A percentile compares a stretch with the other conserved stretches of the same genome.
phyloP scores from a whole-genome alignment of 768 basidiomycete species.

The Boletus pseudo-olivaceus region DNA sequence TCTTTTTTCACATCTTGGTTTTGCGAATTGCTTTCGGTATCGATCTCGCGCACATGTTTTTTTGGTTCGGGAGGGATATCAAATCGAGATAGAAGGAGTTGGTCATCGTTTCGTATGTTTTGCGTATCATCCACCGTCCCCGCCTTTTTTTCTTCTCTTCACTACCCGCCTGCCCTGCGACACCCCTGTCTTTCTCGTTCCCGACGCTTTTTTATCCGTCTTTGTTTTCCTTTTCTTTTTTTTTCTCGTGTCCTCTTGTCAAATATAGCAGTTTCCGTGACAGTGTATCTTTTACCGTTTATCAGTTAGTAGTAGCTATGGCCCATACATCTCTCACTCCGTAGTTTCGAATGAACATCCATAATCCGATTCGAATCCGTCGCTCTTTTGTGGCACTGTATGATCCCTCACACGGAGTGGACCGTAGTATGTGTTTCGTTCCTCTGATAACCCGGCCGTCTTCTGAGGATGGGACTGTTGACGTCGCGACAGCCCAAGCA shows the following conservation, averaged over 20 bases:
- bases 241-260: not conserved
- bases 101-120: conserved; percentile 6
- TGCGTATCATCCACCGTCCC: conserved; percentile 11
- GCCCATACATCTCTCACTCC: not conserved
- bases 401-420: too few relatives aligned
- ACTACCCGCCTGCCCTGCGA: conserved; percentile 7
- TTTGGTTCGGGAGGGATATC: conserved; percentile 9
- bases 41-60: conserved; percentile 6
- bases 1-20: conserved; percentile 6
- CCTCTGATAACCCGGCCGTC: not conserved
- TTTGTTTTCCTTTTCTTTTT: not conserved
- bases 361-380: not conserved
- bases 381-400: too few relatives aligned
- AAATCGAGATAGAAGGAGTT: conserved; percentile 3
- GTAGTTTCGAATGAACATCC: not conserved
- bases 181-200: conserved; percentile 1
- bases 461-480: not conserved
- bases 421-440: not conserved
- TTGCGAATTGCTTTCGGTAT: conserved; percentile 3
- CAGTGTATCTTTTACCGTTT: conserved; percentile 19
- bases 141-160: not conserved
- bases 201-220: not conserved
- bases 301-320: not conserved
- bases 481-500: not conserved
- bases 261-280: conserved; percentile 6